Conservation (phyloP, 208 protist genomes). For the Wallacemonas rigidus region DNA sequence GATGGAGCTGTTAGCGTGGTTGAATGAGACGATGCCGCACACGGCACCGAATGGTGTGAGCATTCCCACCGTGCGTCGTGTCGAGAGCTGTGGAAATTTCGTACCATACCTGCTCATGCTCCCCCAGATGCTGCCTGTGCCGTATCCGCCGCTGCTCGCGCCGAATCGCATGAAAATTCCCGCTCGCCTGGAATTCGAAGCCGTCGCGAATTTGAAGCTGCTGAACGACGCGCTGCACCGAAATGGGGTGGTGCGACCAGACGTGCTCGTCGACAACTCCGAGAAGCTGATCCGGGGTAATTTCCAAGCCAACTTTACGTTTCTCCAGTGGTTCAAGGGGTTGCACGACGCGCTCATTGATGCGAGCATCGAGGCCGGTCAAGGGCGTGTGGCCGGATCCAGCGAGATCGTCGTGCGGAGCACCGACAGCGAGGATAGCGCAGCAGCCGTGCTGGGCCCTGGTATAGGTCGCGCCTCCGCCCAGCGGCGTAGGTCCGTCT, state of each 20-base stretch:
- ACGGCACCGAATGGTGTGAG: constrained; percentile 34
- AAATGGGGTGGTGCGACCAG: constrained; percentile 76
- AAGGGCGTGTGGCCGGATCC: constrained; percentile 21
- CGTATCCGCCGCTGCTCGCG: constrained; percentile 79
- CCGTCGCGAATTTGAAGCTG: constrained; percentile 95
- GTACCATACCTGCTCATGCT: constrained; percentile 95
- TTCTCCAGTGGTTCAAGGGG: constrained; percentile 96
- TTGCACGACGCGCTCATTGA: constrained; percentile 50
- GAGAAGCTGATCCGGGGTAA: constrained; percentile 93
- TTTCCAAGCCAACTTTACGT: constrained; percentile 97
- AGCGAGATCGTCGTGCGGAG: constrained; percentile 1
- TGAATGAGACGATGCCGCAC: constrained; percentile 58
- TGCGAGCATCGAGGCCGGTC: constrained; percentile 36
- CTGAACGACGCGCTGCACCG: constrained; percentile 92
- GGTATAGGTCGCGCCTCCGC: background rate
- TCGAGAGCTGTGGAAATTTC: constrained; percentile 85
- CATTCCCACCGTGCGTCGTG: constrained; percentile 48
- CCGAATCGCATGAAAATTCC: constrained; percentile 90
- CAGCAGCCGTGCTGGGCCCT: constrained; percentile 2
- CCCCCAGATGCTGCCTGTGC: constrained; percentile 86
- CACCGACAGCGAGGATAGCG: constrained; percentile 15
- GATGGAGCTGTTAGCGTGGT: constrained; percentile 76
- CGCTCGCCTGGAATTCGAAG: constrained; percentile 94
- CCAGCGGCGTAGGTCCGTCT: constrained; percentile 7
- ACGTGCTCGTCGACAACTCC: constrained; percentile 76